Evolutionary conservation across 139 green algal genomes (phyloP).

Genomic region (Prasinococcaceae sp.): DNA sequence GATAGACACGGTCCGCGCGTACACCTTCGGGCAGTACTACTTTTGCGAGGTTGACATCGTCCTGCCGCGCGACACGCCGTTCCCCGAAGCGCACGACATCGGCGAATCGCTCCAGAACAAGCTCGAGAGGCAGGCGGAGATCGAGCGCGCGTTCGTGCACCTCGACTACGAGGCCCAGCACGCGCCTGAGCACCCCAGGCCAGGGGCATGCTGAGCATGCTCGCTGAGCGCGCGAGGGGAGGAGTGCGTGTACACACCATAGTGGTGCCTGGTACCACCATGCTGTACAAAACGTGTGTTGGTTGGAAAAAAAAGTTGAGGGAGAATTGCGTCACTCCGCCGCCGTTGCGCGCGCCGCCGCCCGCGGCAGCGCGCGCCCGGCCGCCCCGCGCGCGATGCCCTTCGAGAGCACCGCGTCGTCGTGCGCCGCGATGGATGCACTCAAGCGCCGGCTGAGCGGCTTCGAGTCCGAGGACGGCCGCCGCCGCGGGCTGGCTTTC

Average conservation of each 20-base stretch:
- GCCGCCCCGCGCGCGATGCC: too few species aligned
- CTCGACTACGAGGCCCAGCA: constrained; percentile 36
- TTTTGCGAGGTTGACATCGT: constrained; percentile 49
- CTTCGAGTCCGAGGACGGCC: not conserved
- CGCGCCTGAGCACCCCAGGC: constrained; percentile 41
- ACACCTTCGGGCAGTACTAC: constrained; percentile 32
- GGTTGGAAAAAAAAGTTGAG: too few species aligned
- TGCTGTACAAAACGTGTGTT: too few species aligned
- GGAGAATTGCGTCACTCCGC: too few species aligned
- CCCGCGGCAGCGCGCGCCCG: too few species aligned
- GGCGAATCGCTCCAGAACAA: constrained; percentile 33
- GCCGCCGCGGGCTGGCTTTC: not conserved
- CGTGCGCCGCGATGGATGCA: too few species aligned
- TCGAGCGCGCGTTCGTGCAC: constrained; percentile 41
- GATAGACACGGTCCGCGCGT: constrained; percentile 45
- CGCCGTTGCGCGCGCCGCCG: too few species aligned
- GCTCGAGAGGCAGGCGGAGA: constrained; percentile 34
- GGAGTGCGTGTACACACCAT: too few species aligned
- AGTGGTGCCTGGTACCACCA: too few species aligned
- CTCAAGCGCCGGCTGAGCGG: not conserved
- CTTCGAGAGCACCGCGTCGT: too few species aligned
- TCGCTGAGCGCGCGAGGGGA: too few species aligned
- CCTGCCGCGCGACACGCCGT: constrained; percentile 27
- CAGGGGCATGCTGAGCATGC: too few species aligned
- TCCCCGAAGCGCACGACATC: constrained; percentile 23